These are phyloP conservation scores for Exobasidium cylindrosporum DNA, from an alignment of 1,284 basidiomycete genomes.

Conservation along the genomic window DNA sequence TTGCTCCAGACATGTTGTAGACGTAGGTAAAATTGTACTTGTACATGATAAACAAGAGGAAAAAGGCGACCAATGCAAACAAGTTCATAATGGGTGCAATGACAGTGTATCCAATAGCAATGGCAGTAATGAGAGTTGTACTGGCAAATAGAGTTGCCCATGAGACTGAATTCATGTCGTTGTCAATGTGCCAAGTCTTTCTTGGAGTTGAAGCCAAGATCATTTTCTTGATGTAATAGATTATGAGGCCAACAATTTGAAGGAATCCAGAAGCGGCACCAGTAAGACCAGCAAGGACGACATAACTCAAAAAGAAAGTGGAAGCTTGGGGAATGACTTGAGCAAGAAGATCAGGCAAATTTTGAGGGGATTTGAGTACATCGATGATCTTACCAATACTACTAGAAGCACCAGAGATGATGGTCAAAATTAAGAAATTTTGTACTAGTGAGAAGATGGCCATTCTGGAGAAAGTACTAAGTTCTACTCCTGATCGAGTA, in stretches of 20 bases:
- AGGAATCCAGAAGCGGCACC: conserved; percentile 73
- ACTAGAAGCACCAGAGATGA: conserved; percentile 39
- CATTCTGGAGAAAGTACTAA: conserved; percentile 84
- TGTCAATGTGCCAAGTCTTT: conserved; percentile 73
- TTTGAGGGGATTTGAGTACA: conserved; percentile 23
- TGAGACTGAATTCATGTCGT: conserved; percentile 64
- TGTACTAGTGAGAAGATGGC: conserved; percentile 75
- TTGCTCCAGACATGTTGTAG: conserved; percentile 66
- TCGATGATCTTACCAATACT: conserved; percentile 33
- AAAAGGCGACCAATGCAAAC: conserved; percentile 77
- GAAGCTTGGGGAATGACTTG: conserved; percentile 75
- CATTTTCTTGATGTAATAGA: conserved; percentile 82
- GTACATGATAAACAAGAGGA: conserved; percentile 68
- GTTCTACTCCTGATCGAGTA: conserved; percentile 74
- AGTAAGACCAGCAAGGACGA: conserved; percentile 57
- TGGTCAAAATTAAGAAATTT: conserved; percentile 53
- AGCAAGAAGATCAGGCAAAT: conserved; percentile 48
- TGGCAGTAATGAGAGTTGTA: conserved; percentile 46
- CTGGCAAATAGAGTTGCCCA: conserved; percentile 73
- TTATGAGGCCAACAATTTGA: conserved; percentile 69
- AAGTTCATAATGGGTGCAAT: conserved; percentile 94
- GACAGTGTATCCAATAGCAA: conserved; percentile 67
- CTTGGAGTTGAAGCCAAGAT: conserved; percentile 88
- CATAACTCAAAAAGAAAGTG: conserved; percentile 87
- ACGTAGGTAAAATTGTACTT: conserved; percentile 63